Evolutionary conservation across 768 basidiomycete species (phyloP).

Genomic region (Lentinula lateritia): DNA sequence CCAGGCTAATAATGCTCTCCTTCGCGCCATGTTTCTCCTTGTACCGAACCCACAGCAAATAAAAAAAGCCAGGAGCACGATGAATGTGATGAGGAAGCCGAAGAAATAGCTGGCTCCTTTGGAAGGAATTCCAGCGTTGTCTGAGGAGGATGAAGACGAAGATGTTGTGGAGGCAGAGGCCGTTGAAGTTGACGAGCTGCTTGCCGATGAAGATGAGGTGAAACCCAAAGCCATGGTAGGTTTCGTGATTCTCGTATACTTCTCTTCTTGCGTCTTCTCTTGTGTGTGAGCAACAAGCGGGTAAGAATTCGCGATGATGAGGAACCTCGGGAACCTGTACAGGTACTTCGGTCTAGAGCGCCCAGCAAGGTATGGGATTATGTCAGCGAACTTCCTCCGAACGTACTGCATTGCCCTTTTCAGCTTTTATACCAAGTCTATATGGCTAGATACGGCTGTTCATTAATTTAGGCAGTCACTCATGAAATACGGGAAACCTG

Average conservation of each 20-base stretch:
- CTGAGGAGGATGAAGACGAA: neutral
- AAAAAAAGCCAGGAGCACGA: slow-evolving; percentile 44
- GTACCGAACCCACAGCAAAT: slow-evolving; percentile 45
- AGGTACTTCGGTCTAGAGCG: neutral
- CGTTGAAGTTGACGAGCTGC: neutral
- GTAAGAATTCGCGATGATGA: too few relatives aligned
- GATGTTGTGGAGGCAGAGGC: neutral
- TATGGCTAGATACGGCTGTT: too few relatives aligned
- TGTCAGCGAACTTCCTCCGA: neutral
- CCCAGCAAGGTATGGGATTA: neutral
- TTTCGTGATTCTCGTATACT: neutral
- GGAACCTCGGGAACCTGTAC: neutral
- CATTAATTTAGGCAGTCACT: too few relatives aligned
- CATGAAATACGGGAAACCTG: too few relatives aligned
- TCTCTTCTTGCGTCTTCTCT: neutral
- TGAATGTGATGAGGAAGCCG: slow-evolving; percentile 46
- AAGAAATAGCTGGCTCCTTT: slow-evolving; percentile 43
- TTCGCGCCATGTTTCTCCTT: slow-evolving; percentile 30
- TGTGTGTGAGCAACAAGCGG: neutral
- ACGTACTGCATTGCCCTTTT: neutral
- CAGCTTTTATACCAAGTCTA: too few relatives aligned
- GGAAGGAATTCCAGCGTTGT: slow-evolving; percentile 4
- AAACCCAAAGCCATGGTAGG: neutral
- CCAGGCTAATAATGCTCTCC: slow-evolving; percentile 13
- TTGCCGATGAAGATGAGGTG: neutral